Base-by-base conservation (phyloP, 1,284 basidiomycete species). In the Waitea zeae region DNA sequence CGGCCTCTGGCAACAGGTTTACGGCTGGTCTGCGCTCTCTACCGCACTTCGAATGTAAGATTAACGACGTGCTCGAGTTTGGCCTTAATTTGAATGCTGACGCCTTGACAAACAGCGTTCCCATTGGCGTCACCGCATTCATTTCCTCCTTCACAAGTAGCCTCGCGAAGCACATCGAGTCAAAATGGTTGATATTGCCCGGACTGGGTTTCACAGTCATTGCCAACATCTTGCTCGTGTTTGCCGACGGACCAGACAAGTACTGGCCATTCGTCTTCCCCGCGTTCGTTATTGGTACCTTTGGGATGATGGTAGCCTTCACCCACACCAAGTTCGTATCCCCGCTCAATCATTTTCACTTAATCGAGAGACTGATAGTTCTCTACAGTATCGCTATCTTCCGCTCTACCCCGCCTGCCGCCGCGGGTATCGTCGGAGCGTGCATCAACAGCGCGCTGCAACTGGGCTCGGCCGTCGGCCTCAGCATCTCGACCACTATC, bases 391-490 rank as follows among this genome's bases (percentile, higher is more conserved):
- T 72, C 38, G 64, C 66, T 7, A 58, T 70, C 29, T 62, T 71
- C 49, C 57, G 54, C 30, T 54, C 53, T 12, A 55, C 57, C 2
- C 67, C 68, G 2, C 38, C 62, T 3, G 6, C 9, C 11, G 59
- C 64, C 48, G 57, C 66, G 1, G 69, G 70, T 28, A 64, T 60
- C 1, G 60, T 68, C 2, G 66, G 67, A 12, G 69, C 70, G 2
- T 61, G 70, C 20, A 68, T 69, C 51, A 67, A 66, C 38, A 56
- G 59, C 17, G 64, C 63, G 9, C 55, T 70, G 0, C 65, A 72
- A 46, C 51, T 66, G 33, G 67, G 69, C 15, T 58, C 57, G 3
- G 69, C 68, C 2, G 49, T 64, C 15, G 63, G 62, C 12, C 30
- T 59, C 69, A 4, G 58, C 58, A 3, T 53, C 60, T 19, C 51